These are phyloP conservation scores for Yarrowia deformans DNA, from an alignment of 805 yeast genomes.

Conservation along the genomic window DNA sequence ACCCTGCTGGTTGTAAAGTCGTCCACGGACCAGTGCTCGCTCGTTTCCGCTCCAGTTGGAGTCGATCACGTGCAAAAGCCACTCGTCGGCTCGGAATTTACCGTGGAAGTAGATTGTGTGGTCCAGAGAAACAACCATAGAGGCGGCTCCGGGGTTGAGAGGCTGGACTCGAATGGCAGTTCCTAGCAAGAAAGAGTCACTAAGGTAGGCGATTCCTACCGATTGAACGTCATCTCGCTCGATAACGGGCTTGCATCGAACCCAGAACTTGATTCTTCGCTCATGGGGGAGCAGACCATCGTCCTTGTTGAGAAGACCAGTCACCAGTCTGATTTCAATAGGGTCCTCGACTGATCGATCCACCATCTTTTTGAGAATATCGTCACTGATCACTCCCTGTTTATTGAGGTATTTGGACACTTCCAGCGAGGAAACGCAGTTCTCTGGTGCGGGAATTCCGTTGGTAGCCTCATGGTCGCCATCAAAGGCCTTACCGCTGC, in stretches of 20 bases:
- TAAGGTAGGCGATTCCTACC: slow-evolving; percentile 41
- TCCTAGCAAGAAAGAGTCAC: slow-evolving; percentile 41
- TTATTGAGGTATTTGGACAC: slow-evolving; percentile 31
- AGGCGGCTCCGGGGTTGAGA: slow-evolving; percentile 38
- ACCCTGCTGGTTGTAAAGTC: slow-evolving; percentile 86
- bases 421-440: slow-evolving; percentile 23
- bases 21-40: slow-evolving; percentile 70
- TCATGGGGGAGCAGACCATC: slow-evolving; percentile 36
- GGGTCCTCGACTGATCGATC: slow-evolving; percentile 45
- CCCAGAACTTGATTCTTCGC: slow-evolving; percentile 40
- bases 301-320: slow-evolving; percentile 27
- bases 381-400: slow-evolving; percentile 40
- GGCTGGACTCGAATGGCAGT: slow-evolving; percentile 39
- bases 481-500: slow-evolving; percentile 21
- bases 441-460: slow-evolving; percentile 34
- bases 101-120: slow-evolving; percentile 73
- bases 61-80: slow-evolving; percentile 60
- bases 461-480: slow-evolving; percentile 34
- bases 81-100: slow-evolving; percentile 57
- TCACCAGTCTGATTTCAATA: slow-evolving; percentile 40
- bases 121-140: slow-evolving; percentile 61
- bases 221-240: slow-evolving; percentile 39
- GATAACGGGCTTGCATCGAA: slow-evolving; percentile 40
- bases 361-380: slow-evolving; percentile 44
- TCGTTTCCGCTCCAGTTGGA: slow-evolving; percentile 60